Base-by-base conservation (phyloP, 2,329 filamentous ascomycete genomes). In the Pseudogymnoascus pannorum region DNA sequence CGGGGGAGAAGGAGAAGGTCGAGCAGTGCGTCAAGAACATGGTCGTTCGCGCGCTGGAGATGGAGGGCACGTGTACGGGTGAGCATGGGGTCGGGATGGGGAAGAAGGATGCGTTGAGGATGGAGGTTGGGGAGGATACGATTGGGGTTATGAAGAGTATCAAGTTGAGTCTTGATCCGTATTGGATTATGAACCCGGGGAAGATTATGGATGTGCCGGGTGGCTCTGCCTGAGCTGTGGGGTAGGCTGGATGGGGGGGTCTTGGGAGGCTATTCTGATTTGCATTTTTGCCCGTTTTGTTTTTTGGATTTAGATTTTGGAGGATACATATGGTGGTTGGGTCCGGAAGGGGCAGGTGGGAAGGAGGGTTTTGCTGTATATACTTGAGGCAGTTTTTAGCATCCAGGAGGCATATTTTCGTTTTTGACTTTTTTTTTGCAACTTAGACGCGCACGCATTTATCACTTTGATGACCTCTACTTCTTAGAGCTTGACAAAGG, bases 11-110 rank as follows among this genome's bases (percentile, higher is more conserved):
- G 61, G 86, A 81, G 42, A 89, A 88, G 66, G 91, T 94, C 1
- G 89, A 94, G 72, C 81, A 80, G 60, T 91, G 90, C 65, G 91
- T 97, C 54, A 86, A 92, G 71, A 87, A 91, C 68, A 96, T 97
- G 92, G 91, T 96, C 18, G 83, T 88, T 67, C 84, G 91, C n/a
- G 92, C 92, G 2, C 75, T 97, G 22, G 90, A 93, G 66, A 96
- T 97, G 92, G 92, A 96, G 63, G 91, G 92, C 1, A 96, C 92
- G 5, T 94, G 90, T 72, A 95, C 92, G 70, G 92, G 91, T 26
- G 92, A 96, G 74, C 91, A 96, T 73, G 89, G 89, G 1, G 82
- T 96, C 64, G 92, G 91, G 20, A 84, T 93, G 73, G 91, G 90
- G 14, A 96, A 96, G 76, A 96, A 95, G 75, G 84, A 86, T 62